Conservation (phyloP, 495 filamentous ascomycete genomes). For the Penicillium waksmanii region DNA sequence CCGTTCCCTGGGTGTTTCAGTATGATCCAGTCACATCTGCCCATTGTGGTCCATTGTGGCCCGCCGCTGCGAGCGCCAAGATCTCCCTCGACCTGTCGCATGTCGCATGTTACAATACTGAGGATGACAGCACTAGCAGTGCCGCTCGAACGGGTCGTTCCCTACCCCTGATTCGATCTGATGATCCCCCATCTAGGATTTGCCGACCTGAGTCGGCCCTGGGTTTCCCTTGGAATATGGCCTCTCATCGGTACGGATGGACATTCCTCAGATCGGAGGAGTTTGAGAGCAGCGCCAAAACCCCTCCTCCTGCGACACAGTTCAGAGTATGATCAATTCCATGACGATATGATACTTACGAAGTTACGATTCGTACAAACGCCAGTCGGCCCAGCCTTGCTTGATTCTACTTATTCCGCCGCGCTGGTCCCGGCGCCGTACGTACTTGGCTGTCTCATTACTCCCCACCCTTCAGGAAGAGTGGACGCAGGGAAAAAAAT, state of each 20-base stretch:
- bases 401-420: constrained; percentile 23
- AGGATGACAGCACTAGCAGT: constrained; percentile 7
- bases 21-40: constrained; percentile 18
- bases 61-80: constrained; percentile 16
- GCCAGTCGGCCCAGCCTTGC: constrained; percentile 16
- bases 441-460: constrained; percentile 27
- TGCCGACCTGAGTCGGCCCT: constrained; percentile 7
- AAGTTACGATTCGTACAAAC: constrained; percentile 5
- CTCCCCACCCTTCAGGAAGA: constrained; percentile 13
- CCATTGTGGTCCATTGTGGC: background rate
- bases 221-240: background rate
- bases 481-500: constrained; percentile 18
- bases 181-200: background rate
- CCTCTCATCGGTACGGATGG: constrained; percentile 4
- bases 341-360: constrained; percentile 11
- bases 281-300: constrained; percentile 7
- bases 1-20: constrained; percentile 23
- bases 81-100: constrained; percentile 21
- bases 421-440: constrained; percentile 1
- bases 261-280: constrained; percentile 10
- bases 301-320: constrained; percentile 6
- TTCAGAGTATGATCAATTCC: constrained; percentile 1
- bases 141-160: background rate
- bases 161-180: constrained; percentile 3
- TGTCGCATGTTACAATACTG: constrained; percentile 20